Percentiles rank a stretch among this genome's conserved stretches.
Evolutionary conservation across 805 yeast genomes (phyloP).

Genomic region (Nakazawaea ambrosiae): DNA sequence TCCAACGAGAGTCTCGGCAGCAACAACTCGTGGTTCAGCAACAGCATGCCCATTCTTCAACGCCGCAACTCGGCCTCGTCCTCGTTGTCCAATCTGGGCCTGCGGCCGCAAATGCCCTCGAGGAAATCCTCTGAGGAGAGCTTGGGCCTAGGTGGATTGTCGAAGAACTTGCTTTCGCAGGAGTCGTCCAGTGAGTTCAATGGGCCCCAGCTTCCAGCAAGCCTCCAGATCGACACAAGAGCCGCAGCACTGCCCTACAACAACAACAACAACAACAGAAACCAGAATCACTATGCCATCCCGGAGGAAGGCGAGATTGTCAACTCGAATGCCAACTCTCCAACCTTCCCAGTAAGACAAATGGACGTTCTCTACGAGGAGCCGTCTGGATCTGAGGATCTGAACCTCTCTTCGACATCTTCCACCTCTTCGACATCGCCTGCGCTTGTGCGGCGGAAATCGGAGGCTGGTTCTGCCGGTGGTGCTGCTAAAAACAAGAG

Average conservation of each 20-base stretch:
- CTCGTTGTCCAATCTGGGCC: not conserved
- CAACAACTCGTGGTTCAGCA: too few species aligned
- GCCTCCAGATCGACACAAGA: too few species aligned
- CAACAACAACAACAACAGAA: too few species aligned
- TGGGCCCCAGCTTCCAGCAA: too few species aligned
- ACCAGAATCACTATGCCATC: too few species aligned
- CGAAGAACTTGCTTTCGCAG: slow-evolving; percentile 3
- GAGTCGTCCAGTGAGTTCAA: not conserved
- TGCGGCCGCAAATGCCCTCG: slow-evolving; percentile 6
- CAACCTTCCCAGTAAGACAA: slow-evolving; percentile 1
- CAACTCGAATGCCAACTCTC: slow-evolving; percentile 9
- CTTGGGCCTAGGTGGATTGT: slow-evolving; percentile 8
- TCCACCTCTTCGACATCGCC: not conserved
- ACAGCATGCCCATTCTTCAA: not conserved
- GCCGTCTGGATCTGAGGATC: too few species aligned
- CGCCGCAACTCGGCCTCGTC: not conserved
- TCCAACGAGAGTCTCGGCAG: too few species aligned
- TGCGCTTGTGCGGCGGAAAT: not conserved
- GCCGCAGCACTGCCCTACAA: too few species aligned
- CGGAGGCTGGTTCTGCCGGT: too few species aligned
- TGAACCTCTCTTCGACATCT: not conserved
- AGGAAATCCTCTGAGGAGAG: slow-evolving; percentile 9
- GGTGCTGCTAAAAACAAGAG: not conserved
- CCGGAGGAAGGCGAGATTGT: slow-evolving; percentile 7
- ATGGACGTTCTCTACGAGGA: slow-evolving; percentile 11